Evolutionary conservation across 441 rosid species (phyloP), one percentile per base, ranked within the genome.

Genomic region (Mallotus repandus): DNA sequence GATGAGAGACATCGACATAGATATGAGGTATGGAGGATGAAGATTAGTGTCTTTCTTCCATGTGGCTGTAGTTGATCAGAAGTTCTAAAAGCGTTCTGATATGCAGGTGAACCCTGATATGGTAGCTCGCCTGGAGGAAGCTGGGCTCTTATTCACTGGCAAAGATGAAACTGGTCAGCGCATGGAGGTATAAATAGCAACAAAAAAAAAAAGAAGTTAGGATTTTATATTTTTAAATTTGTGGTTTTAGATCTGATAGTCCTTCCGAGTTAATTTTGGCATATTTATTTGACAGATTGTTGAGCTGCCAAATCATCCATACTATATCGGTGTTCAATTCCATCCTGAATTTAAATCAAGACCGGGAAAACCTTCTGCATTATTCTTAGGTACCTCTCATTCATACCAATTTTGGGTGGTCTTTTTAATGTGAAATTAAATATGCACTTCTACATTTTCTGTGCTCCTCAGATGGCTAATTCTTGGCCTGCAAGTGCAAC

Each of bases 331-430:
- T 58, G 89, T 63, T 78, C 99, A 95, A 84, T 95, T 93, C 85
- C 99, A 95, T 79, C 99, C 99, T 35, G 99, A 95, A 73, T 95
- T 91, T 64, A 93, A 95, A 81, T 95, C 97, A 73, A 88, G 97
- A 84, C 98, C 99, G 0, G 95, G 95, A 74, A 91, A 89, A 68
- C 99, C 99, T 64, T 90, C 98, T 68, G 88, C 97, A 1, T 76
- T 90, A 67, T 95, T 95, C 84, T 77, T 80, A 80, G 99, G 99
- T 92, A 81, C 60, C 14, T 72, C 48, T 9, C 29, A 8, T 9
- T n/a, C 60, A 19, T 56, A n/a, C 60, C 60, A 10, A n/a, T 19
- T 19, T n/a, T n/a, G 4, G 12, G 60, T 56, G 60, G 4, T n/a
- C 60, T 56, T 56, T 56, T 9, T 12, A 15, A 19, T 18, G 1